Base-by-base conservation (phyloP, 768 basidiomycete genomes). In the Tulasnella sp. region DNA sequence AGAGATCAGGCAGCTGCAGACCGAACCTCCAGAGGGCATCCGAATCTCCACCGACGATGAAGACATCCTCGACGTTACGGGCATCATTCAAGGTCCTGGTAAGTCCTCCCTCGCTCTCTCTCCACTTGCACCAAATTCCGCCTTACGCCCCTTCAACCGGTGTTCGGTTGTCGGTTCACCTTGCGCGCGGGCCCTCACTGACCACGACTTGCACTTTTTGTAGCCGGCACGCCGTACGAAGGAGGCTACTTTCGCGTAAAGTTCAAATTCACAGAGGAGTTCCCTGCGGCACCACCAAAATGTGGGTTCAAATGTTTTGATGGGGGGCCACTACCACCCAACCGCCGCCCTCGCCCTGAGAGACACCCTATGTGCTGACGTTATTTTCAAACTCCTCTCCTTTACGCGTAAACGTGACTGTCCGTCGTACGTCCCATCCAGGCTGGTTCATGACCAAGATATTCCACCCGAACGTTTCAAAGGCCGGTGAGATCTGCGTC, bases 381-480 rank as follows among this genome's bases (percentile, higher is more conserved):
- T 39, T 3, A 39, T 39, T 39, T 39, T 9, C 39, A 3, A 39
- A 39, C 9, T 9, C 39, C 39, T 39, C 9, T 9, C 5, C 9
- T 39, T 9, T 39, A 9, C 39, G 39, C 39, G 70, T 40, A 32
- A 81, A n/a, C n/a, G n/a, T n/a, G n/a, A n/a, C n/a, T 75, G 23
- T 10, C 32, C 35, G 37, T 44, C n/a, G 71, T 77, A 16, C 79
- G 44, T 71, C 79, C 40, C 26, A 37, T 5, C 6, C 81, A 97
- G 96, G 96, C 82, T 92, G 93, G 87, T 93, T 98, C 18, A 78
- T 84, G n/a, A 98, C 96, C 73, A 98, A 97, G 86, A 96, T 99
- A 77, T 98, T 98, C 84, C 96, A 98, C 82, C 96, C 97, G 0
- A 99, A 99, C 82, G 95, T 99, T 55, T 96, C 95, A 0, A 87